Percentiles rank a stretch among this genome's conserved stretches.
Conservation (phyloP, 768 basidiomycete genomes). For the Mycena belliarum region DNA sequence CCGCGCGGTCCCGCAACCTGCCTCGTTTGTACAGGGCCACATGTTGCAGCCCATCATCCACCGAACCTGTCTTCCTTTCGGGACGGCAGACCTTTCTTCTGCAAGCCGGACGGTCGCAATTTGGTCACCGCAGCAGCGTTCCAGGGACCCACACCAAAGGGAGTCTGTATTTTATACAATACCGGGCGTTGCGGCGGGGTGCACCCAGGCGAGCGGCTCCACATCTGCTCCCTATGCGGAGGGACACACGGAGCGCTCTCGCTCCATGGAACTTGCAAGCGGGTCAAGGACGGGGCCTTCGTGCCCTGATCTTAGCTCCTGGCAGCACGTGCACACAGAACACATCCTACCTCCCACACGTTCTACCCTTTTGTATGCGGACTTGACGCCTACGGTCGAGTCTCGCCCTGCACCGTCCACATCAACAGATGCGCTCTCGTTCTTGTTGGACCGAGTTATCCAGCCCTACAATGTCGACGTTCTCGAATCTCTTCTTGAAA, state of each 20-base stretch:
- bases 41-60: background rate
- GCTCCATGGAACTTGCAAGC: slow-evolving; percentile 1
- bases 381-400: background rate
- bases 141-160: background rate
- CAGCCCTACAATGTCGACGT: slow-evolving; percentile 32
- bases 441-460: slow-evolving; percentile 25
- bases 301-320: background rate
- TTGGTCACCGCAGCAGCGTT: slow-evolving; percentile 1
- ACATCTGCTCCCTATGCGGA: slow-evolving; percentile 24
- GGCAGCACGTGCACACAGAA: too few species aligned
- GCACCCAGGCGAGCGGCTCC: slow-evolving; percentile 7
- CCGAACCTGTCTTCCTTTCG: background rate
- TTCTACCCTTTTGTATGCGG: background rate
- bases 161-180: slow-evolving; percentile 19
- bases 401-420: background rate
- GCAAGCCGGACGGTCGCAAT: background rate
- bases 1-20: too few species aligned
- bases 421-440: background rate
- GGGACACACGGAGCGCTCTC: slow-evolving; percentile 20
- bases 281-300: too few species aligned
- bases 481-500: slow-evolving; percentile 25
- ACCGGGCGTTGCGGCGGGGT: background rate
- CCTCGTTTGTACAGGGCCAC: too few species aligned
- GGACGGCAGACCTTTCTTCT: slow-evolving; percentile 11
- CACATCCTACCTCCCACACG: background rate